Evolutionary conservation across 495 filamentous ascomycete genomes (phyloP).

Genomic region (Trichodelitschia bisporula): DNA sequence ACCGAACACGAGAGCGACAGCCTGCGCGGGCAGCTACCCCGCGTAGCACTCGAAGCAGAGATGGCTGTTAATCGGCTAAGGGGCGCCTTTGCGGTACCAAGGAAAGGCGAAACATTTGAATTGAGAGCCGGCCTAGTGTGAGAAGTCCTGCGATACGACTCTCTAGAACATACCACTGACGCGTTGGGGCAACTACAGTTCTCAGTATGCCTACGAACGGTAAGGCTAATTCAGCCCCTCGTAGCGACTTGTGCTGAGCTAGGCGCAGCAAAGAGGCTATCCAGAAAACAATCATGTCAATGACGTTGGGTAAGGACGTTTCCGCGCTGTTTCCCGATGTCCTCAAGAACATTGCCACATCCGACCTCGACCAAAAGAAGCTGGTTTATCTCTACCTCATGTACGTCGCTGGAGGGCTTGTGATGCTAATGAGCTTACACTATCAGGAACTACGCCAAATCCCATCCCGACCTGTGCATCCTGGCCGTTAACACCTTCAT

Average conservation of each 20-base stretch:
- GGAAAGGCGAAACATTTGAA: slow-evolving; percentile 97
- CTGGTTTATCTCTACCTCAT: slow-evolving; percentile 97
- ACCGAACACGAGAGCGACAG: no score
- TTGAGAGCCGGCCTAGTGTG: slow-evolving; percentile 82
- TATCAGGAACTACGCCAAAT: slow-evolving; percentile 94
- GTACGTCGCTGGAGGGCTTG: slow-evolving; percentile 22
- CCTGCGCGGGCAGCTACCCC: no score
- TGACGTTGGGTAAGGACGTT: slow-evolving; percentile 97
- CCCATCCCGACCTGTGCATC: slow-evolving; percentile 96
- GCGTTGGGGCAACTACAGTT: slow-evolving; percentile 23
- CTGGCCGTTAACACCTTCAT: slow-evolving; percentile 98
- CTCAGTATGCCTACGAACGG: slow-evolving; percentile 96
- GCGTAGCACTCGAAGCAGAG: slow-evolving; percentile 8
- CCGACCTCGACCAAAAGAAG: slow-evolving; percentile 96
- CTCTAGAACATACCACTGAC: slow-evolving; percentile 5
- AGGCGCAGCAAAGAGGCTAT: slow-evolving; percentile 71
- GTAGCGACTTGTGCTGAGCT: not conserved
- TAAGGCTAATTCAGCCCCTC: slow-evolving; percentile 17
- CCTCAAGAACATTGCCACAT: slow-evolving; percentile 93
- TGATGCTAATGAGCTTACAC: not conserved
- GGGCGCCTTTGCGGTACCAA: slow-evolving; percentile 72
- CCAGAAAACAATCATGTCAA: slow-evolving; percentile 98
- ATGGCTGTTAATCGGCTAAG: slow-evolving; percentile 95
- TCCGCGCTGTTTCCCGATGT: slow-evolving; percentile 95
- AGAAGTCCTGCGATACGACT: slow-evolving; percentile 7